These are phyloP conservation scores for Gardenia jasminoides DNA, from an alignment of 257 asterid species.

Conservation along the genomic window DNA sequence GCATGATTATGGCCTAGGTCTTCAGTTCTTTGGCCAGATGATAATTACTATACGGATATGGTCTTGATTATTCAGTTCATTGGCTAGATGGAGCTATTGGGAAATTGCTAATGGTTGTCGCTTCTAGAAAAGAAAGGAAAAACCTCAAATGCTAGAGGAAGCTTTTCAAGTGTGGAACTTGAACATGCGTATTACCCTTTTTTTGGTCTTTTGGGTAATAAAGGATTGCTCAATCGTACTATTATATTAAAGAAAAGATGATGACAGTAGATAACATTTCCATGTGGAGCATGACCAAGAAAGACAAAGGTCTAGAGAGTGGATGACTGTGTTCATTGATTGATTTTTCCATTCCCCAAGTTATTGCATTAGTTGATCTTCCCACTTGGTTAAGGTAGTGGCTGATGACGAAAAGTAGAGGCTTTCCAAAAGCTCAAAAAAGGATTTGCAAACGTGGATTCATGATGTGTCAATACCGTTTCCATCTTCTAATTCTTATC, in stretches of 20 bases:
- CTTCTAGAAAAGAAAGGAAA: neutral
- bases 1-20: neutral
- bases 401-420: conserved; percentile 11
- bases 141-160: neutral
- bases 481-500: neutral
- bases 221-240: too few species aligned
- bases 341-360: neutral
- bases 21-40: neutral
- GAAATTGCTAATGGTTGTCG: neutral
- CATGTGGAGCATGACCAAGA: conserved; percentile 1
- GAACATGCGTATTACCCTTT: neutral
- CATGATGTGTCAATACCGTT: neutral
- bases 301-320: conserved; percentile 19
- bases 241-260: too few species aligned
- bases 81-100: neutral
- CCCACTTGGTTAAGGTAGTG: conserved; percentile 4
- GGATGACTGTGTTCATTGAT: conserved; percentile 33
- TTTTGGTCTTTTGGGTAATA: too few species aligned
- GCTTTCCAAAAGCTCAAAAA: neutral
- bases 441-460: neutral
- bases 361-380: conserved; percentile 16
- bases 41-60: neutral
- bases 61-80: neutral
- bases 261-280: neutral
- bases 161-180: too few species aligned